Evolutionary conservation across 192 early-diverging fungal species (phyloP), one percentile per base, ranked within the genome.

Genomic region (Phycomyces blakesleeanus): DNA sequence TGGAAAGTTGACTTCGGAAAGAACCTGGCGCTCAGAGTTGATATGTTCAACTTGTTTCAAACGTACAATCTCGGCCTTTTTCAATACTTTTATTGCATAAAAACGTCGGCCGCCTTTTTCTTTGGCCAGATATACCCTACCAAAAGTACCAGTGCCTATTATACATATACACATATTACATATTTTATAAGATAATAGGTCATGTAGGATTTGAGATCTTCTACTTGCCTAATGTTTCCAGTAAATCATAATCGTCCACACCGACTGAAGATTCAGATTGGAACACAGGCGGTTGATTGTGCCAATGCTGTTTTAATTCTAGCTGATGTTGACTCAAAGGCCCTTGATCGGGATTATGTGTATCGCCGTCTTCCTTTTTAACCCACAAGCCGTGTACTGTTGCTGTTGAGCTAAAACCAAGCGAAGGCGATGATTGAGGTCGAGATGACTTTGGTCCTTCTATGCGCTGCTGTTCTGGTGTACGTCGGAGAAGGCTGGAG

Each of bases 31-130:
- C 74, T 98, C 96, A 82, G 92, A 93, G 76, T 95, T 90, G 52
- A 92, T 96, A 67, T 98, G 94, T 76, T 98, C 96, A 22, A 98
- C 93, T 71, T 98, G 96, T 76, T 91, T 91, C 71, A 93, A 81
- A 40, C 88, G 85, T 52, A 98, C 92, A 10, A 98, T 87, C 52
- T 98, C 93, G 55, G 84, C 73, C 72, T 98, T 98, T 59, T 88
- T 88, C 58, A 98, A 77, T 8, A 95, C 94, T 69, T 98, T 96
- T 85, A 96, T 98, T 8, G 96, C 93, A 68, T 92, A 93, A 77
- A 88, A 92, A 63, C 86, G 79, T 34, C 85, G 84, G 26, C 85
- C 89, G n/a, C 69, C 63, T 62, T 82, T 81, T 25, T 90, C 83
- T 64, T 86, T 83, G 25, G 91, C 91, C 50, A 98, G 73, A 77